Base-by-base conservation (phyloP, 106 monocot genomes). In the Vanilla planifolia region DNA sequence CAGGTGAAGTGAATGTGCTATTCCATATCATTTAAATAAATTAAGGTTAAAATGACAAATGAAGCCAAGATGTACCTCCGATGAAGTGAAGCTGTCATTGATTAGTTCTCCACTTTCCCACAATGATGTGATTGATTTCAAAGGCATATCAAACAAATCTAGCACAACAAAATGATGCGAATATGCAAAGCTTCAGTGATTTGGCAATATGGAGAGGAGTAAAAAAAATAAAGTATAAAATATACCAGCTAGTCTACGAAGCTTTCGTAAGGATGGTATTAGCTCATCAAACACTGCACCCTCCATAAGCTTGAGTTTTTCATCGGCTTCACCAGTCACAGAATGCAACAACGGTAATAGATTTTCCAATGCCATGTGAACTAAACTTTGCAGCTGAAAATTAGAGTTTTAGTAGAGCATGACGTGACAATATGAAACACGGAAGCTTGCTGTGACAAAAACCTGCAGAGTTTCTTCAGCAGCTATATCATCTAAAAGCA, bases 391-490 rank as follows among this genome's bases (percentile, higher is more conserved):
- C 35, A 96, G 85, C 96, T 98, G 84, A 58, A 69, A 71, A 8
- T 15, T 61, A 57, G n/a, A 8, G 23, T 48, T 51, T 33, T 43
- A 67, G 36, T 61, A n/a, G 43, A 41, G 30, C 14, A 40, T 48
- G 7, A 30, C 26, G 44, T 6, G 21, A 50, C 9, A 35, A 19
- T 14, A 69, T 14, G 29, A 23, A 29, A 62, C 25, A 57, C 20
- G 23, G 7, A 9, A 20, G 10, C 24, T 17, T 52, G n/a, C n/a
- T n/a, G 35, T 26, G 36, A 21, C 27, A 48, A 48, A n/a, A 35
- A 95, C 95, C 95, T 95, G 95, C 62, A 96, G 70, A 5, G 96
- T 87, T 63, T 96, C 96, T 34, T 91, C 96, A 46, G 91, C 96
- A 67, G 87, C 96, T 61, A 91, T 87, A 56, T 96, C 91, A 75